Evolutionary conservation across 2,329 filamentous ascomycete species (phyloP).

Genomic region (Neofusicoccum ribis): DNA sequence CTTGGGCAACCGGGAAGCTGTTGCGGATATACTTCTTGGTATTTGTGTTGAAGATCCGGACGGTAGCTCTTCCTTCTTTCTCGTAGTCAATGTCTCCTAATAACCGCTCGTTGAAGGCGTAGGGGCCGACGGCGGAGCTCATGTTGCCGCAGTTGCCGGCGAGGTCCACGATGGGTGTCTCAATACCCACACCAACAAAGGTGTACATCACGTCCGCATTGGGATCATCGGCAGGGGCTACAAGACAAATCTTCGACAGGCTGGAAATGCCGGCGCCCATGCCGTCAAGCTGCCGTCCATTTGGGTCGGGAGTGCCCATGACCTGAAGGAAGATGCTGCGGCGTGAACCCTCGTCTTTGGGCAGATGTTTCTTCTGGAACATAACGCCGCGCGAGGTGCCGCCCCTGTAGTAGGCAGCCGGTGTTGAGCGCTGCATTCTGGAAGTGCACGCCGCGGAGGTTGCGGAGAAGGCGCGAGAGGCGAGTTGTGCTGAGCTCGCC

Average conservation of each 20-base stretch:
- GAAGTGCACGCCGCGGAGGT: neutral
- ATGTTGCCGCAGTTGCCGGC: constrained; percentile 78
- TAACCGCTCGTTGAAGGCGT: constrained; percentile 41
- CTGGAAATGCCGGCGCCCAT: constrained; percentile 69
- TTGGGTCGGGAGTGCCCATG: constrained; percentile 66
- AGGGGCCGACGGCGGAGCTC: constrained; percentile 66
- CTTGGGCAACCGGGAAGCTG: constrained; percentile 55
- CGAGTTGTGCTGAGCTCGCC: neutral
- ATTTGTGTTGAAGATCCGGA: constrained; percentile 71
- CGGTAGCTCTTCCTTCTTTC: constrained; percentile 42
- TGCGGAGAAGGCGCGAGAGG: neutral
- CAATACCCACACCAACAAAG: constrained; percentile 68
- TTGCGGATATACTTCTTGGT: constrained; percentile 64
- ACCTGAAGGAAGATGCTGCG: constrained; percentile 57
- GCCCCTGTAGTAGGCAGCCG: constrained; percentile 64
- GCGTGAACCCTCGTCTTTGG: constrained; percentile 49
- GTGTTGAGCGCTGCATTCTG: constrained; percentile 19
- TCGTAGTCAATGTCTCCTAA: constrained; percentile 25
- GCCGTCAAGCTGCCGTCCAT: constrained; percentile 71
- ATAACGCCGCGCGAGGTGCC: constrained; percentile 70
- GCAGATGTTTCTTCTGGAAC: constrained; percentile 56
- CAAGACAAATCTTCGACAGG: constrained; percentile 70
- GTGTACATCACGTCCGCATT: constrained; percentile 68
- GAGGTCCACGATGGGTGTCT: constrained; percentile 61
- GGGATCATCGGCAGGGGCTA: constrained; percentile 52